Evolutionary conservation across 352 stramenopile genomes (phyloP), one percentile per base, ranked within the genome.

Genomic region (Globisporangium nodosum): DNA sequence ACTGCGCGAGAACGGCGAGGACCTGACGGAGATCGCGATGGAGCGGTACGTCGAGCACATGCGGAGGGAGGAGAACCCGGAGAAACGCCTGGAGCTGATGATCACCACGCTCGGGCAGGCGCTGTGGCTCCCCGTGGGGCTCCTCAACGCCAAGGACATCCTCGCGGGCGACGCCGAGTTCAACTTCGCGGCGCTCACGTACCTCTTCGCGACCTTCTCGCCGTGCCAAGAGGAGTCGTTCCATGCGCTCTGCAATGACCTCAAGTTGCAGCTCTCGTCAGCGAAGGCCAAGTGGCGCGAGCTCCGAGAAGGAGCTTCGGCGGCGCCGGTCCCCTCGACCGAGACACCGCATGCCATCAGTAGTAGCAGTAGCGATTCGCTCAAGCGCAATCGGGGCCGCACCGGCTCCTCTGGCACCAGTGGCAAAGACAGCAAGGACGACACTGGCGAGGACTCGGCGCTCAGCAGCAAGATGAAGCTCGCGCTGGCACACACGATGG

Each of bases 21-120:
- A 89, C n/a, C 64, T 92, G 13, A 92, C 80, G 0, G 82, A 90
- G 54, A 87, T 90, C 54, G 73, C 70, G 3, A 83, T 87, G 70
- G 82, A 88, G 56, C 65, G 80, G n/a, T 92, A 89, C 56, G 15
- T 88, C 50, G 80, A 90, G 27, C 71, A 83, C 61, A 69, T 92
- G 37, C 69, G 66, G 11, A 65, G 61, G 4, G 82, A 92, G 45
- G 61, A 64, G 7, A 73, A 61, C 7, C 54, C 79, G 21, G 65
- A 82, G 54, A 88, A 87, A 42, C 67, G 80, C 3, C 60, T 92
- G 21, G 80, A 89, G 52, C 57, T 90, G 40, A 81, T 90, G 76
- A 76, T 90, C 58, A 73, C 65, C 50, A 89, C 80, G 27, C 64
- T 92, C 42, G 80, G 76, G 0, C 82, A 88, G 53, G 82, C 80